A percentile compares a stretch with the other conserved stretches of the same genome.
These are phyloP conservation scores for Lolium perenne DNA, from an alignment of 176 grass and related monocot species.

Conservation along the genomic window DNA sequence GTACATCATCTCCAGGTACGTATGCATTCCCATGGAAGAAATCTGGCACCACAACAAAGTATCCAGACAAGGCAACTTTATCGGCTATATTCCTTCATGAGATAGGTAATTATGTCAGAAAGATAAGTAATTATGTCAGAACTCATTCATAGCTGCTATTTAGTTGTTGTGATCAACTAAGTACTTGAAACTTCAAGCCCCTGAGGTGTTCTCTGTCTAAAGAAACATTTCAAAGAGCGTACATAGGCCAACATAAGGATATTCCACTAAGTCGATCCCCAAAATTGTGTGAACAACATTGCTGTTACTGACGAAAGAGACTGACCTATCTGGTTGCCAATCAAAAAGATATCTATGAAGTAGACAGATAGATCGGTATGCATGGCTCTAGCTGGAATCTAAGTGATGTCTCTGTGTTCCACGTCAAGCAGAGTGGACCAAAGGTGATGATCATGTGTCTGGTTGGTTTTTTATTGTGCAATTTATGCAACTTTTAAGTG, in stretches of 20 bases:
- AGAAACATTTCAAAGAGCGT: too few relatives aligned
- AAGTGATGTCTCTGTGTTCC: too few relatives aligned
- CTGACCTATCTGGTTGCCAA: background rate
- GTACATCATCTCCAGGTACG: conserved; percentile 44
- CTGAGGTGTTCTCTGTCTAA: too few relatives aligned
- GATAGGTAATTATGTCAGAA: background rate
- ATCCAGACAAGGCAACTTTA: conserved; percentile 66
- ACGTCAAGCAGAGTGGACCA: too few relatives aligned
- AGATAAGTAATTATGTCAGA: background rate
- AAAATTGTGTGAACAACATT: background rate
- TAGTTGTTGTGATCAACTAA: too few relatives aligned
- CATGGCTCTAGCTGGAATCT: too few relatives aligned
- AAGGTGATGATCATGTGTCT: too few relatives aligned
- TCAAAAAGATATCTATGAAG: background rate
- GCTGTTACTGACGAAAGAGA: background rate
- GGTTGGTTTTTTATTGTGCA: too few relatives aligned
- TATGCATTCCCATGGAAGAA: conserved; percentile 70
- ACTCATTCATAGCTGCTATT: background rate
- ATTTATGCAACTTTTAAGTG: too few relatives aligned
- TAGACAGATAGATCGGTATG: too few relatives aligned
- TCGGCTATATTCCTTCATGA: conserved; percentile 76
- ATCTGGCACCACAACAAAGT: conserved; percentile 80
- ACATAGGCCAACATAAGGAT: background rate
- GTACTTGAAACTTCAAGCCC: too few relatives aligned
- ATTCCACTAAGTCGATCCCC: background rate